Conservation (phyloP, 805 yeast genomes). For the Isabelozyma gotoi region DNA sequence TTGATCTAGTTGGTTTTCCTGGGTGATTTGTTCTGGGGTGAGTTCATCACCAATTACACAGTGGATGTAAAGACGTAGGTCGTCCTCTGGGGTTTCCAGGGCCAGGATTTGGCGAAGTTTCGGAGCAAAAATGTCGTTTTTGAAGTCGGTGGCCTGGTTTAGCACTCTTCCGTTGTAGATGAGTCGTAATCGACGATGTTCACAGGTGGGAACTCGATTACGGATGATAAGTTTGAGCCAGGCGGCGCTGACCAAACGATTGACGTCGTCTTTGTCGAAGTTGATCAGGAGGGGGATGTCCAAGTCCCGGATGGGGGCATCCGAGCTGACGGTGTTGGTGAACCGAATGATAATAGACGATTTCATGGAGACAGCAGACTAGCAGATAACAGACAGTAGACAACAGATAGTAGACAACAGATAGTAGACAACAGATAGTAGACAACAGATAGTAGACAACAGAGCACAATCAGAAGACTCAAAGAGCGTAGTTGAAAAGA, state of each 20-base stretch:
- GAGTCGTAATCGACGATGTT: conserved; percentile 56
- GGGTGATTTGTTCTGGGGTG: conserved; percentile 51
- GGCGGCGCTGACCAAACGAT: conserved; percentile 25
- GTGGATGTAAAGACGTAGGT: conserved; percentile 59
- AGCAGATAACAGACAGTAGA: no score
- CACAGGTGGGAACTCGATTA: conserved; percentile 16
- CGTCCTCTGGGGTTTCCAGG: no score
- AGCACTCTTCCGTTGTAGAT: conserved; percentile 70
- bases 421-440: no score
- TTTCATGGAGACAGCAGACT: conserved; percentile 18
- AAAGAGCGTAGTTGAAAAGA: no score
- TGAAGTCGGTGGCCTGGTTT: conserved; percentile 54
- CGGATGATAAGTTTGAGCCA: conserved; percentile 35
- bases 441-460: no score
- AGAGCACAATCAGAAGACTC: no score
- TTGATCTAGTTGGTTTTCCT: conserved; percentile 60
- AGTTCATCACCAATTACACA: conserved; percentile 75
- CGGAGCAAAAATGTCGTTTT: conserved; percentile 45
- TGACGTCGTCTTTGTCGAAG: conserved; percentile 28
- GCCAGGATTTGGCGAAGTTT: conserved; percentile 12
- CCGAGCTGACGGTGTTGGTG: conserved; percentile 23
- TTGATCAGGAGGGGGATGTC: conserved; percentile 27
- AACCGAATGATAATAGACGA: conserved; percentile 26
- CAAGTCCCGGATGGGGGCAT: conserved; percentile 21
- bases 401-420: no score